Base-by-base conservation (phyloP, 106 monocot species). In the Phalaenopsis aphrodite region DNA sequence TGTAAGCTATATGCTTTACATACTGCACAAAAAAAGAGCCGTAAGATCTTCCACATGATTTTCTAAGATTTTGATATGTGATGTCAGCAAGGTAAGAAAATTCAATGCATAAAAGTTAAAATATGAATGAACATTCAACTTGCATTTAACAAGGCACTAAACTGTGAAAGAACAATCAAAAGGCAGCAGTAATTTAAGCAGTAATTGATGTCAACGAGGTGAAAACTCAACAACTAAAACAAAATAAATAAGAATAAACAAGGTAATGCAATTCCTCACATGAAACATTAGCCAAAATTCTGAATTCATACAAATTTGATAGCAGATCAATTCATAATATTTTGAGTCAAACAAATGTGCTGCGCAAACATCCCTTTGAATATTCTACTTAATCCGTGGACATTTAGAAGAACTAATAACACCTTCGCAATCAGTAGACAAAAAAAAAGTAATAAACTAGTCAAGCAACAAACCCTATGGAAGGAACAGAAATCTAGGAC, bases 1-100 rank as follows among this genome's bases (percentile, higher is more conserved):
- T 56, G 74, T 88, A 81, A 15, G 80, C 93, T 16, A 91, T 11
- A 81, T 95, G 95, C 74, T 87, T 91, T 77, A 93, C 24, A 88
- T 95, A 95, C 95, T 95, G 41, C 61, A 49, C 19, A 48, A 58
- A 17, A 77, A 24, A 77, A 55, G 23, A 55, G 52, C 43, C 24
- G 2, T 8, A 75, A 77, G 55, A 24, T 3, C n/a, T 55, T 39
- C 11, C 38, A 69, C 12, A 69, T 38, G 38, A 69, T 8, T 66
- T 66, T 66, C 66, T 66, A 66, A 7, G n/a, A 66, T 24, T 38
- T 69, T 8, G 23, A 69, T 2, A 38, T 69, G 14, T 3, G 3
- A 36, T 38, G 39, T 69, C 39, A 39, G 39, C 39, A 69, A 38
- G 39, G 16, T 69, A 69, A 77, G 55, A 19, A 48, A 77, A 77